Evolutionary conservation across 2,329 filamentous ascomycete genomes (phyloP).

Genomic region (Fusarium udum): DNA sequence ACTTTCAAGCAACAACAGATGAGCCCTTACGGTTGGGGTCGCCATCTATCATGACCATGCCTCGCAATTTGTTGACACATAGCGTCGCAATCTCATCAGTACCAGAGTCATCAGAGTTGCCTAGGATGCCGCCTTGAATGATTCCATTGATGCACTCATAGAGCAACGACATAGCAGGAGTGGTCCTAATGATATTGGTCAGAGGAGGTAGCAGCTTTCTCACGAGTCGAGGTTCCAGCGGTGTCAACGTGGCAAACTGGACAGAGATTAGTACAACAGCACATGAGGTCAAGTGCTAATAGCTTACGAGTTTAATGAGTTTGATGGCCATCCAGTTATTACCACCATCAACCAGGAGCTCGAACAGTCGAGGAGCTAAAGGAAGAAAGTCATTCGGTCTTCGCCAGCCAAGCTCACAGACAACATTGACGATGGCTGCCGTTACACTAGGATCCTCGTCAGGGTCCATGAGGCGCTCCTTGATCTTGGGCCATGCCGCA

Average conservation of each 20-base stretch:
- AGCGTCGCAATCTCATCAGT: conserved; percentile 91
- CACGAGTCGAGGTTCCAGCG: conserved; percentile 88
- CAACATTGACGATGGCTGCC: conserved; percentile 94
- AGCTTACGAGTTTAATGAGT: conserved; percentile 89
- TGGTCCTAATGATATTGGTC: conserved; percentile 92
- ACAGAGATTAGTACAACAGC: neutral
- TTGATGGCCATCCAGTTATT: conserved; percentile 99
- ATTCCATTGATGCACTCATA: conserved; percentile 99
- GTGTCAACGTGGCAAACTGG: conserved; percentile 93
- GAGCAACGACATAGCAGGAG: conserved; percentile 94
- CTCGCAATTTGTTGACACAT: conserved; percentile 90
- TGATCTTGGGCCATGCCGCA: conserved; percentile 96
- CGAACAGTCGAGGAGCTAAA: conserved; percentile 89
- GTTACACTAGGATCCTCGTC: conserved; percentile 92
- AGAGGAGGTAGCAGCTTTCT: conserved; percentile 91
- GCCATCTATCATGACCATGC: conserved; percentile 92
- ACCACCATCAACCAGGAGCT: conserved; percentile 86
- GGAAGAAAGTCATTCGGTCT: conserved; percentile 93
- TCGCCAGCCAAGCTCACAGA: conserved; percentile 95
- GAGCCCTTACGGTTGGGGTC: conserved; percentile 84
- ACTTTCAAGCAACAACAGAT: neutral
- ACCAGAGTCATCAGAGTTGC: conserved; percentile 81
- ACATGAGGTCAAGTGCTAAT: no score
- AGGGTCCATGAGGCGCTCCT: conserved; percentile 90
- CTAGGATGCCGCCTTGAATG: conserved; percentile 93